Evolutionary conservation across 2,329 filamentous ascomycete species (phyloP).

Genomic region (Penicillium fuscoglaucum): DNA sequence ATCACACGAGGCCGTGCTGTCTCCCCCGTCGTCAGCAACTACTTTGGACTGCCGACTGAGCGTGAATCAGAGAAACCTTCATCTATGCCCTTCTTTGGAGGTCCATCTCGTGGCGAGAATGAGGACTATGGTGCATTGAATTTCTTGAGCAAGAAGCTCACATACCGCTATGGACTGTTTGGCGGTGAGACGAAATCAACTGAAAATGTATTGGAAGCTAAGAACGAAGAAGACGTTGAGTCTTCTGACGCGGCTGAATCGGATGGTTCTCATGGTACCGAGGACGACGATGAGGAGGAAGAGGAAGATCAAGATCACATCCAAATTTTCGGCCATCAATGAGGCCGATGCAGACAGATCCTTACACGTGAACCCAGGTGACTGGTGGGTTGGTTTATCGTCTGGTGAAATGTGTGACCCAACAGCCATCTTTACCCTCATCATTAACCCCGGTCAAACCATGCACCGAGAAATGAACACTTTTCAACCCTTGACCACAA

Average conservation of each 20-base stretch:
- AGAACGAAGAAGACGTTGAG: constrained; percentile 23
- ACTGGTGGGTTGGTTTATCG: neutral
- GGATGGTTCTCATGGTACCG: constrained; percentile 47
- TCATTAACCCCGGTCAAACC: neutral
- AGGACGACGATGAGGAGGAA: constrained; percentile 45
- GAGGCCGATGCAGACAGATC: constrained; percentile 14
- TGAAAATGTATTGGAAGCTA: constrained; percentile 24
- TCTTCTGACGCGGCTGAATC: constrained; percentile 34
- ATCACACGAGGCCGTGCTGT: constrained; percentile 42
- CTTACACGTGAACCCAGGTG: neutral
- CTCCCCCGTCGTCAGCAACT: constrained; percentile 48
- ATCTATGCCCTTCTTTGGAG: constrained; percentile 32
- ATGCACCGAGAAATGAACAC: neutral
- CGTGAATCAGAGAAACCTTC: constrained; percentile 32
- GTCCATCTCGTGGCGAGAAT: constrained; percentile 19
- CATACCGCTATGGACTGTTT: constrained; percentile 40
- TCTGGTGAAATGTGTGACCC: neutral
- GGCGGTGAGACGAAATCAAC: constrained; percentile 29
- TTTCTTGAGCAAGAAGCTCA: constrained; percentile 54
- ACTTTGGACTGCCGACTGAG: constrained; percentile 45
- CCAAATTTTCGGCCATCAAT: constrained; percentile 56
- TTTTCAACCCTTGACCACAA: neutral
- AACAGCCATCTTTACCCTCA: neutral
- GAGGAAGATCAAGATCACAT: constrained; percentile 55
- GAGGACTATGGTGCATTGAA: constrained; percentile 57